phyloP scores from a whole-genome alignment of 2,329 filamentous ascomycete species.

The Furcasterigmium sp. region DNA sequence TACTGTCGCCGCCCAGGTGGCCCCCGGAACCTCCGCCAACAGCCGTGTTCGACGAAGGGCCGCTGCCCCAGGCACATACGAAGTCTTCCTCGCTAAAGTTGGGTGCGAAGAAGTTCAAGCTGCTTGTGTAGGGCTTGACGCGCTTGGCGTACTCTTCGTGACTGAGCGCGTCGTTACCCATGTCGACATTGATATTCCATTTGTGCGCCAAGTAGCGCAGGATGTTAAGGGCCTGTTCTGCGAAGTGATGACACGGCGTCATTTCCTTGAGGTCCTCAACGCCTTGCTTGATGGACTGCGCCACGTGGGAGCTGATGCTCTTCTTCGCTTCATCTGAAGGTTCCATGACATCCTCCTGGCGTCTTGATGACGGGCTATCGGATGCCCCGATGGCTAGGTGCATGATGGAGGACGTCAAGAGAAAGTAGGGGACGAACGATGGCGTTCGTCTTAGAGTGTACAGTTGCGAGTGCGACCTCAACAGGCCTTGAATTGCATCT shows the following conservation, averaged over 20 bases:
- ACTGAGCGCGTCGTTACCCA: constrained; percentile 19
- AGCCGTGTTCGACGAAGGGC: not conserved
- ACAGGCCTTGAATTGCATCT: constrained; percentile 51
- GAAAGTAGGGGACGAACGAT: constrained; percentile 57
- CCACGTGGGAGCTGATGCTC: constrained; percentile 31
- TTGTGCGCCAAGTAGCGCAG: constrained; percentile 51
- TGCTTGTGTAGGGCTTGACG: constrained; percentile 42
- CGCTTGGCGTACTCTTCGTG: constrained; percentile 32
- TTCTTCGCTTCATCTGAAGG: constrained; percentile 19
- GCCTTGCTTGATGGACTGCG: constrained; percentile 44
- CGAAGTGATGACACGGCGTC: constrained; percentile 56
- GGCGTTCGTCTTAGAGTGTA: constrained; percentile 55
- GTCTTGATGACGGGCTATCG: constrained; percentile 8
- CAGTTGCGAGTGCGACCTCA: constrained; percentile 51
- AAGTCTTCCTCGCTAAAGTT: constrained; percentile 43
- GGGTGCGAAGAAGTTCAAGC: constrained; percentile 53
- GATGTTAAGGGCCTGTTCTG: constrained; percentile 56
- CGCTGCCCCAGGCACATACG: constrained; percentile 38
- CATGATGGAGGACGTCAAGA: constrained; percentile 57
- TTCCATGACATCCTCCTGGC: not conserved
- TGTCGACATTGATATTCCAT: constrained; percentile 51
- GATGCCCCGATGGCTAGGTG: constrained; percentile 49
- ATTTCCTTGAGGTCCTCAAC: constrained; percentile 56
- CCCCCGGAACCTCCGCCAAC: not conserved
- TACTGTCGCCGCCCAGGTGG: not conserved